Evolutionary conservation across 345 rosid species (phyloP).

Genomic region (Erucastrum elatum): DNA sequence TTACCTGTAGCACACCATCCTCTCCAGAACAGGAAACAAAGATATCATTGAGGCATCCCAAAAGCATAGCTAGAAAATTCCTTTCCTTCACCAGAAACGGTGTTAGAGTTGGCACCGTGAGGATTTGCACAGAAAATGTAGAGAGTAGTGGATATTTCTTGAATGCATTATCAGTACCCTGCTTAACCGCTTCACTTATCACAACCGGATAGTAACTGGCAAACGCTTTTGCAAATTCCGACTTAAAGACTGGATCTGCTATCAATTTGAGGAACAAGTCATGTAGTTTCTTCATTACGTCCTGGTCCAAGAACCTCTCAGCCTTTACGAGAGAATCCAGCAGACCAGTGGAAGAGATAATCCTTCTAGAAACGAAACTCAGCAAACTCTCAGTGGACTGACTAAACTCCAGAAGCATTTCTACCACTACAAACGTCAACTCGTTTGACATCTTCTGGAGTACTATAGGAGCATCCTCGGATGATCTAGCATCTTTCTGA

Average conservation of each 20-base stretch:
- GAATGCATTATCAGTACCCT: slow-evolving; percentile 43
- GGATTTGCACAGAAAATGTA: slow-evolving; percentile 87
- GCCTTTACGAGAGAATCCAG: slow-evolving; percentile 71
- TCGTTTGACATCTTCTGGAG: slow-evolving; percentile 55
- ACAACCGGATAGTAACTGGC: slow-evolving; percentile 71
- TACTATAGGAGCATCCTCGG: slow-evolving; percentile 34
- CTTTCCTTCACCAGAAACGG: slow-evolving; percentile 89
- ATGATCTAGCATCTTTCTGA: slow-evolving; percentile 41
- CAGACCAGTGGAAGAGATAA: slow-evolving; percentile 57
- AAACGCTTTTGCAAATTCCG: slow-evolving; percentile 82
- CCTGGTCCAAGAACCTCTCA: slow-evolving; percentile 62
- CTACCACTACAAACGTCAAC: slow-evolving; percentile 64
- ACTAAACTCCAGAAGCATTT: slow-evolving; percentile 81
- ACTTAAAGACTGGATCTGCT: slow-evolving; percentile 85
- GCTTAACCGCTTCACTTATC: slow-evolving; percentile 61
- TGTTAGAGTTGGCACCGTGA: slow-evolving; percentile 88
- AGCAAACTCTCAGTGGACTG: slow-evolving; percentile 87
- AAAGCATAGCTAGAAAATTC: slow-evolving; percentile 62
- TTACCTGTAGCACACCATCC: slow-evolving; percentile 80
- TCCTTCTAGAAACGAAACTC: slow-evolving; percentile 71
- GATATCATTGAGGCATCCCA: slow-evolving; percentile 73
- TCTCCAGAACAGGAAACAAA: slow-evolving; percentile 67
- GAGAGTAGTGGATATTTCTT: slow-evolving; percentile 60
- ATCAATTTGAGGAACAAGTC: slow-evolving; percentile 82
- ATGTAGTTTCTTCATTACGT: slow-evolving; percentile 58